Base-by-base conservation (phyloP, 192 early-diverging fungal species). In the Geranomyces michiganensis region DNA sequence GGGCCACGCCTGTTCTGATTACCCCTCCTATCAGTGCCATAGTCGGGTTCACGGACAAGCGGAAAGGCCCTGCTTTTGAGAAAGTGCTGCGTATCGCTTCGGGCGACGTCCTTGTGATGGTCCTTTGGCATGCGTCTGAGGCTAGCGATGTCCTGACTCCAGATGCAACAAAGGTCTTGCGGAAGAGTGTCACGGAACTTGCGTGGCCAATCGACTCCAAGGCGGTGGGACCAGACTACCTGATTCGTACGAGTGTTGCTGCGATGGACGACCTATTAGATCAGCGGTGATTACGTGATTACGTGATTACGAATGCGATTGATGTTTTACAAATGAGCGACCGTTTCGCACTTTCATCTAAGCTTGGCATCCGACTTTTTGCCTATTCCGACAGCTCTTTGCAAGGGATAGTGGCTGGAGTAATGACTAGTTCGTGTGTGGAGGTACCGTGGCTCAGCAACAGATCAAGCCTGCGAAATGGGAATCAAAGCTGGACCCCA, bases 11-110 rank as follows among this genome's bases (percentile, higher is more conserved):
- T 46, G 22, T 22, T n/a, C 43, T 27, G 22, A 31, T 65, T 17
- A 65, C 30, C 7, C 44, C 62, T n/a, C 51, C 65, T 36, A 55
- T 67, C 30, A 24, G 65, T 27, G 65, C 46, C 15, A 22, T 67
- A 7, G 65, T 67, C 2, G 65, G 65, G 21, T 32, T 55, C 21
- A 53, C 14, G 65, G 27, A 55, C 24, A 15, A 32, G 47, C 27
- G 33, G 19, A 27, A 36, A 27, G 30, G 21, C 13, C n/a, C 65
- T 55, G 65, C 30, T 30, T 67, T 65, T 21, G 65, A 5, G 14
- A 67, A 67, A 31, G 30, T 67, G 24, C 24, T 67, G 29, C 65
- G 65, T 41, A 41, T 64, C 62, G 44, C 32, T 43, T n/a, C 21
- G 21, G 22, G 43, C 2, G 43, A 41, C 43, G 62, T 45, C 21